Evolutionary conservation across 768 basidiomycete genomes (phyloP).

Genomic region (Dentipellis sp.): DNA sequence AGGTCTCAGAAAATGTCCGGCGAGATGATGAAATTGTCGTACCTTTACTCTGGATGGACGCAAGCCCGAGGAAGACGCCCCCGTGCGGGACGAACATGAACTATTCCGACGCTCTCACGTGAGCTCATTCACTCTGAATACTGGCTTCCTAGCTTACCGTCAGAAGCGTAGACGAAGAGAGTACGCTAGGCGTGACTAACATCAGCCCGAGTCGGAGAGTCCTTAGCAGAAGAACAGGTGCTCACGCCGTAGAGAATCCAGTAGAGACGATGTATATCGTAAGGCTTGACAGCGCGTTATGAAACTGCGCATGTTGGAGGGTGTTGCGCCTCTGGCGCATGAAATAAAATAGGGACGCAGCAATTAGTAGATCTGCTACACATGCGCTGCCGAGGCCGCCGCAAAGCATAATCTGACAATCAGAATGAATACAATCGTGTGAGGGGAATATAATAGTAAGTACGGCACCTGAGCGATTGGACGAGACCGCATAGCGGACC

Average conservation of each 20-base stretch:
- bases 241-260: not conserved
- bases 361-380: not conserved
- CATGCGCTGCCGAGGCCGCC: slow-evolving; percentile 1
- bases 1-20: not conserved
- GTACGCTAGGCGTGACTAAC: not conserved
- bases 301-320: not conserved
- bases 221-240: no score
- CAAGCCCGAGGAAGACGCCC: slow-evolving; percentile 2
- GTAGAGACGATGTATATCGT: not conserved
- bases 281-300: not conserved
- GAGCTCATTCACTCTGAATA: not conserved
- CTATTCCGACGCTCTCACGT: not conserved
- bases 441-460: no score
- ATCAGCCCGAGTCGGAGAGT: no score
- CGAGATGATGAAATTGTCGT: not conserved
- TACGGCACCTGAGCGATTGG: not conserved
- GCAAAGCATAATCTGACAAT: not conserved
- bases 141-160: not conserved
- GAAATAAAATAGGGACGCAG: not conserved
- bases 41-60: slow-evolving; percentile 4
- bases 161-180: not conserved
- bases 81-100: not conserved
- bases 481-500: no score
- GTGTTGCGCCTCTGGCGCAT: not conserved
- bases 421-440: not conserved